Percentiles rank a stretch among this genome's conserved stretches.
These are phyloP conservation scores for Alternaria novae-zelandiae DNA, from an alignment of 2,329 filamentous ascomycete species.

Conservation along the genomic window DNA sequence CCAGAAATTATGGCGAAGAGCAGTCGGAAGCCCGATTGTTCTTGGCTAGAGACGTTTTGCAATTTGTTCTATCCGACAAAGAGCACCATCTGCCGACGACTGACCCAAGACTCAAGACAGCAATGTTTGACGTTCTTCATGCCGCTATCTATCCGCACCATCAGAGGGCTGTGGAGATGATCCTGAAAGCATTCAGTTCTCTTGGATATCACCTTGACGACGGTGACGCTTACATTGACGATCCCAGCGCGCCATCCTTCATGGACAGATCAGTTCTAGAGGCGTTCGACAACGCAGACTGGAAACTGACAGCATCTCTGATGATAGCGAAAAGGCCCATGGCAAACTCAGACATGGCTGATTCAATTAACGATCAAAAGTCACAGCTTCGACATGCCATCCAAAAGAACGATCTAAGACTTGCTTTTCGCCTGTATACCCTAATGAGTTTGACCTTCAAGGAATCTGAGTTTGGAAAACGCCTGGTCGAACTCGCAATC, in stretches of 20 bases:
- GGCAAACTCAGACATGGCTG: not conserved
- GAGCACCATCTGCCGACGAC: not conserved
- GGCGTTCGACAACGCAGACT: not conserved
- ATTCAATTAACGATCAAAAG: rapidly evolving
- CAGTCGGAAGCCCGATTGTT: not conserved
- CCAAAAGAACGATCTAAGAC: not conserved
- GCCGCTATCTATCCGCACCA: not conserved
- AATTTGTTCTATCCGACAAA: not conserved
- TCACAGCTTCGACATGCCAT: not conserved
- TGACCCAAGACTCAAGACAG: not conserved
- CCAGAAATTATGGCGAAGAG: no score
- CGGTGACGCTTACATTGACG: not conserved
- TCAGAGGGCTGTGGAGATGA: not conserved
- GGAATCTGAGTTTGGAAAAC: no score
- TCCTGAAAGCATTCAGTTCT: not conserved
- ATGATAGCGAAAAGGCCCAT: not conserved
- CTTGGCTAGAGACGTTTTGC: not conserved
- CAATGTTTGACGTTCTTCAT: not conserved
- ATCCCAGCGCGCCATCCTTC: rapidly evolving
- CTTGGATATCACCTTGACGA: not conserved
- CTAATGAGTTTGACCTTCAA: no score
- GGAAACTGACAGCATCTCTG: not conserved
- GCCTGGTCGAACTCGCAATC: not conserved
- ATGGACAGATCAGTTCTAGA: not conserved
- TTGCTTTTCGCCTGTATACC: not conserved